Percentiles rank a stretch among this genome's conserved stretches.
Conservation (phyloP, 768 basidiomycete genomes). For the Nevesoporus exiguus region DNA sequence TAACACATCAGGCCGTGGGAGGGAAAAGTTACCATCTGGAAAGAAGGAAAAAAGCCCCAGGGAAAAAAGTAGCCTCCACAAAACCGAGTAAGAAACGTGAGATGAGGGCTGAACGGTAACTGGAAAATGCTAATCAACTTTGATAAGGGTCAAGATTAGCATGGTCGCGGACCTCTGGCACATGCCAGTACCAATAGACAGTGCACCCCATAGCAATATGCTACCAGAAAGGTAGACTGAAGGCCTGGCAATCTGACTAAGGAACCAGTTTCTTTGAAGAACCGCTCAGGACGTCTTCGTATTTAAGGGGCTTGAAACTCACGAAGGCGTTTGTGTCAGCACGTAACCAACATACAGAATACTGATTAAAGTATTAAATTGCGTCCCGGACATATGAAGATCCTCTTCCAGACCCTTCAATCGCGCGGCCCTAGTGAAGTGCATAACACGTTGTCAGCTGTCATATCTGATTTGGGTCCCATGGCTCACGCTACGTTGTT, state of each 20-base stretch:
- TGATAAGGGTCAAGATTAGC: neutral
- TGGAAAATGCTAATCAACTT: neutral
- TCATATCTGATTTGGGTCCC: neutral
- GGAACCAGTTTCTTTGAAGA: constrained; percentile 56
- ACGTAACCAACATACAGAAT: constrained; percentile 69
- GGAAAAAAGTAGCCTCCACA: neutral
- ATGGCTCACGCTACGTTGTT: constrained; percentile 57
- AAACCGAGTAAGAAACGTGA: neutral
- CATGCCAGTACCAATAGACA: neutral
- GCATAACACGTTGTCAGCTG: neutral
- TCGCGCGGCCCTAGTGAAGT: constrained; percentile 56
- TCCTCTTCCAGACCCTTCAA: constrained; percentile 67
- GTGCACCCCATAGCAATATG: neutral
- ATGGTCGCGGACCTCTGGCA: neutral
- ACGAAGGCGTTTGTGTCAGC: constrained; percentile 74
- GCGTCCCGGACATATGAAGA: constrained; percentile 51
- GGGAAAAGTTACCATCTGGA: neutral
- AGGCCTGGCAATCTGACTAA: constrained; percentile 61
- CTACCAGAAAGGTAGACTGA: constrained; percentile 61
- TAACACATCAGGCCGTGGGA: neutral
- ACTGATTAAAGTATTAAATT: constrained; percentile 67
- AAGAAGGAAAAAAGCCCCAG: neutral
- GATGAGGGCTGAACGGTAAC: neutral
- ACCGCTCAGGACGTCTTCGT: neutral
- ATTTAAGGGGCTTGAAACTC: constrained; percentile 21